phyloP scores from a whole-genome alignment of 257 asterid species.

The Przewalskia tangutica region DNA sequence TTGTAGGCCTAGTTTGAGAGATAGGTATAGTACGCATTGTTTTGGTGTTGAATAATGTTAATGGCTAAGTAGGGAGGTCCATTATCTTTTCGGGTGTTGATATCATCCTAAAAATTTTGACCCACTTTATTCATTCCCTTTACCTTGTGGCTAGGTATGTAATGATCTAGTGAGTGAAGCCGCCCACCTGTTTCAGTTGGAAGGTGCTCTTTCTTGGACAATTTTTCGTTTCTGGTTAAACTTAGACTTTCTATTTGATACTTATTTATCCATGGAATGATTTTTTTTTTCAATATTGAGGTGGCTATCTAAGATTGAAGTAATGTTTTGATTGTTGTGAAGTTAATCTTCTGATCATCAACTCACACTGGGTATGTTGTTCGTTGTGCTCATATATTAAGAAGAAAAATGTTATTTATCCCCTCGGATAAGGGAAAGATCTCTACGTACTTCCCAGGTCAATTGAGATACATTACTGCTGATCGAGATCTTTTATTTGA shows the following conservation, averaged over 20 bases:
- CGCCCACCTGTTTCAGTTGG: neutral
- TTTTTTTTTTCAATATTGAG: neutral
- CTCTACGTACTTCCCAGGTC: neutral
- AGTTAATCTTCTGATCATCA: neutral
- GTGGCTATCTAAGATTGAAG: neutral
- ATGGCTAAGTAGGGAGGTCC: neutral
- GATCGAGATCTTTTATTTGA: too few species aligned
- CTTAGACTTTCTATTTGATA: neutral
- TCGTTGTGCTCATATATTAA: neutral
- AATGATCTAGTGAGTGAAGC: neutral
- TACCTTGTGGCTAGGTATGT: neutral
- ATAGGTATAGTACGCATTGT: neutral
- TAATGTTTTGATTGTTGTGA: neutral
- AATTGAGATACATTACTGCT: neutral
- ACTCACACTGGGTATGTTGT: too few species aligned
- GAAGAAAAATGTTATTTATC: neutral
- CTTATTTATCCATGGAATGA: neutral
- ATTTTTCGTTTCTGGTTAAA: neutral
- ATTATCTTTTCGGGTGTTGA: neutral
- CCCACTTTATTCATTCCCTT: neutral
- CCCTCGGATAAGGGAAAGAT: neutral
- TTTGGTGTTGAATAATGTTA: neutral
- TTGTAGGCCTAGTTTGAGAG: slow-evolving; percentile 7
- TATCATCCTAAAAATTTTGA: neutral
- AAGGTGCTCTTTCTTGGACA: neutral